A percentile compares a stretch with the other conserved stretches of the same genome.
These are phyloP conservation scores for Aureobasidium sp. DNA, from an alignment of 2,329 filamentous ascomycete genomes.

Conservation along the genomic window DNA sequence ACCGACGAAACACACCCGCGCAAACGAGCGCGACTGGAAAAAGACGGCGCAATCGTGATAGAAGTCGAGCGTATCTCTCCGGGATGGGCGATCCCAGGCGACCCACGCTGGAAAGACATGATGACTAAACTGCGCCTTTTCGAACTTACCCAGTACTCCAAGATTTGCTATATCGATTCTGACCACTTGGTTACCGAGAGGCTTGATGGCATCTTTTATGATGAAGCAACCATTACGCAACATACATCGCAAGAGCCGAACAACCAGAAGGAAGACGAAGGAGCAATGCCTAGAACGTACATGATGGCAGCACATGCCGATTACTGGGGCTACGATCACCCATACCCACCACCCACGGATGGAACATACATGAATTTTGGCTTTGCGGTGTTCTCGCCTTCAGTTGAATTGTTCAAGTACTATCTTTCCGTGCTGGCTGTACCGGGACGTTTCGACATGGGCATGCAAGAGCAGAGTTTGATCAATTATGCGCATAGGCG, in stretches of 20 bases:
- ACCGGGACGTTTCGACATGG: constrained; percentile 29
- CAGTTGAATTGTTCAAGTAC: constrained; percentile 30
- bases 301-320: constrained; percentile 34
- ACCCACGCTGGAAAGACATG: constrained; percentile 29
- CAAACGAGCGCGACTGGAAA: constrained; percentile 30
- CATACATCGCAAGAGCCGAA: constrained; percentile 22
- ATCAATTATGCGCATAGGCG: constrained; percentile 35
- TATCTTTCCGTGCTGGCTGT: constrained; percentile 30
- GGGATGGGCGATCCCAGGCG: constrained; percentile 26
- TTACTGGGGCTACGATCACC: constrained; percentile 18
- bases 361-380: constrained; percentile 30
- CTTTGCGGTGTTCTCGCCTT: constrained; percentile 34
- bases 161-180: constrained; percentile 32
- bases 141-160: constrained; percentile 28
- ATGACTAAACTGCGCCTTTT: constrained; percentile 33
- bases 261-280: constrained; percentile 28
- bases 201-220: constrained; percentile 31
- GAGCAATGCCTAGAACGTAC: constrained; percentile 32
- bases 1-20: constrained; percentile 29
- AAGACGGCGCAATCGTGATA: constrained; percentile 33
- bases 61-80: constrained; percentile 28
- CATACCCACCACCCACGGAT: constrained; percentile 25
- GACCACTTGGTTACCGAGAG: constrained; percentile 27
- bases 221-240: constrained; percentile 30
- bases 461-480: constrained; percentile 34